Evolutionary conservation across 2,329 filamentous ascomycete species (phyloP).

Genomic region (Macrophomina pseudophaseolina): DNA sequence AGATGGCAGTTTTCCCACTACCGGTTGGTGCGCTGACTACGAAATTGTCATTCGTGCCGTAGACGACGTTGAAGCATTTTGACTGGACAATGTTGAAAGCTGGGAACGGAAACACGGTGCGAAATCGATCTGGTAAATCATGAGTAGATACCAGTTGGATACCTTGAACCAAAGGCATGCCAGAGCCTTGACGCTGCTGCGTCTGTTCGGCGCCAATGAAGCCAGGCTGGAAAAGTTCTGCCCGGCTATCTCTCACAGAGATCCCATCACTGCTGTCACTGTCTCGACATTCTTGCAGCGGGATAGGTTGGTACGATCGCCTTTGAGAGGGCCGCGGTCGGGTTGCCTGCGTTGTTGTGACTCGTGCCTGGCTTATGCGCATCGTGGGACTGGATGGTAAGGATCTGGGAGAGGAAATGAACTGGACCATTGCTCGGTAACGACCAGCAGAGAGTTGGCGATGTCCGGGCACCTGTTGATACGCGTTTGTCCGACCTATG

Average conservation of each 20-base stretch:
- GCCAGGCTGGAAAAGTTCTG: neutral
- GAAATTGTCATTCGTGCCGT: slow-evolving; percentile 73
- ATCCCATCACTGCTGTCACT: neutral
- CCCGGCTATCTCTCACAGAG: neutral
- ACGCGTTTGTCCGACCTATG: neutral
- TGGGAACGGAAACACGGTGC: slow-evolving; percentile 72
- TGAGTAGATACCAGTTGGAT: slow-evolving; percentile 65
- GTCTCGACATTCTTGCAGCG: neutral
- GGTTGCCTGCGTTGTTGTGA: neutral
- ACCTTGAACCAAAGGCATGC: slow-evolving; percentile 58
- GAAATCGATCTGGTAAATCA: slow-evolving; percentile 71
- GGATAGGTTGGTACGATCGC: neutral
- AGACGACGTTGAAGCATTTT: slow-evolving; percentile 72
- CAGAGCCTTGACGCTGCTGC: slow-evolving; percentile 28
- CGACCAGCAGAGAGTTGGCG: slow-evolving; percentile 34
- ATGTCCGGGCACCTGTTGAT: neutral
- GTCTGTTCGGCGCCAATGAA: neutral
- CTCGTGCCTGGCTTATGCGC: slow-evolving; percentile 38
- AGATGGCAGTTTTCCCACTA: slow-evolving; percentile 81
- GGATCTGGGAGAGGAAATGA: slow-evolving; percentile 38
- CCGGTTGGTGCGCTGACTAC: slow-evolving; percentile 83
- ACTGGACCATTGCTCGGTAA: slow-evolving; percentile 29
- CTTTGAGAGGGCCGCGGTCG: slow-evolving; percentile 30
- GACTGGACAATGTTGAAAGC: slow-evolving; percentile 85
- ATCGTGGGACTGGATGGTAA: slow-evolving; percentile 49